phyloP scores from a whole-genome alignment of 495 filamentous ascomycete genomes.

The Articulospora tetracladia region DNA sequence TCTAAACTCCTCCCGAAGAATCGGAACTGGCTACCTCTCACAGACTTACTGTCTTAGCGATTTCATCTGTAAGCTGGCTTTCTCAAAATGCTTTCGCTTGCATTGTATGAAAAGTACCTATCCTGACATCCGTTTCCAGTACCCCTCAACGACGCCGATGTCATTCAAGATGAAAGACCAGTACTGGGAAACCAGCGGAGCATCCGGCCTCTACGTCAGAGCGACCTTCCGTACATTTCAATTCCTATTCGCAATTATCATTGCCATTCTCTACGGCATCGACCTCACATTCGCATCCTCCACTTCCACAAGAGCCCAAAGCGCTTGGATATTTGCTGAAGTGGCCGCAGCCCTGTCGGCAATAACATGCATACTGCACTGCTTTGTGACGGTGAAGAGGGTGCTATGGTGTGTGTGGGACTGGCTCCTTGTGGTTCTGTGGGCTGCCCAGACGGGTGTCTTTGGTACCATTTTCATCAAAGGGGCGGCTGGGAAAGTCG shows the following conservation, averaged over 20 bases:
- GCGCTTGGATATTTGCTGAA: slow-evolving; percentile 32
- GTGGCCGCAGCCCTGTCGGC: slow-evolving; percentile 26
- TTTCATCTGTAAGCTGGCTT: no score
- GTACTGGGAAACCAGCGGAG: slow-evolving; percentile 4
- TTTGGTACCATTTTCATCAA: slow-evolving; percentile 68
- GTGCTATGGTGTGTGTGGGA: slow-evolving; percentile 32
- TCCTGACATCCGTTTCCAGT: no score
- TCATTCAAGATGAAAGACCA: not conserved
- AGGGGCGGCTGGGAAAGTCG: not conserved
- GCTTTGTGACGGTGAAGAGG: slow-evolving; percentile 25
- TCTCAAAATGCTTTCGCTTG: no score
- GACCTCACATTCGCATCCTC: slow-evolving; percentile 21
- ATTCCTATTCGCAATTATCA: slow-evolving; percentile 31
- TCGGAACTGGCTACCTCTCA: no score
- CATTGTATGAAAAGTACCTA: no score
- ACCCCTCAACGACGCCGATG: no score
- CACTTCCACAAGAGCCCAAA: slow-evolving; percentile 19
- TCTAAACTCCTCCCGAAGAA: no score
- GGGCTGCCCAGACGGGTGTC: slow-evolving; percentile 62
- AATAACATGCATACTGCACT: slow-evolving; percentile 30
- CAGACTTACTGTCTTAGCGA: no score
- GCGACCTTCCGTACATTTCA: slow-evolving; percentile 20
- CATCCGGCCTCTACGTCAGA: not conserved
- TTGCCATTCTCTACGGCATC: slow-evolving; percentile 32
- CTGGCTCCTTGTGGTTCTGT: slow-evolving; percentile 44